These are phyloP conservation scores for Sporisorium exsertum DNA, from an alignment of 1,284 basidiomycete species.

Conservation along the genomic window DNA sequence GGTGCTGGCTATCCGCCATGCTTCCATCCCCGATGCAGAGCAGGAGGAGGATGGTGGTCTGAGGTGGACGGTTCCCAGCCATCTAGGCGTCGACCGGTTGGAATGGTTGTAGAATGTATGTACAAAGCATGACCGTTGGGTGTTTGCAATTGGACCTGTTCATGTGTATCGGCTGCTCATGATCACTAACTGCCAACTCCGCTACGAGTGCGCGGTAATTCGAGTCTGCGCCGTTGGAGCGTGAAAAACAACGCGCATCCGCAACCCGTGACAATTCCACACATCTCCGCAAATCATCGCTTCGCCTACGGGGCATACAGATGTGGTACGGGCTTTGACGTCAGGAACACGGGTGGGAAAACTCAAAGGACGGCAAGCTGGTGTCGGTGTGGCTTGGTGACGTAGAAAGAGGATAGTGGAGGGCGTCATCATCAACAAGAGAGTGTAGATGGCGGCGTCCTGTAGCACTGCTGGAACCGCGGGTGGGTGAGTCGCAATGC, in stretches of 20 bases:
- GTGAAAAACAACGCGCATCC: too few relatives aligned
- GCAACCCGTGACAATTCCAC: too few relatives aligned
- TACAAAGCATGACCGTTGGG: not conserved
- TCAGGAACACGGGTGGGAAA: conserved; percentile 9
- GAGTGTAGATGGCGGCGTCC: not conserved
- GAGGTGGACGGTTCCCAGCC: conserved; percentile 23
- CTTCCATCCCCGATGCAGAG: not conserved
- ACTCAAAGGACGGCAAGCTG: not conserved
- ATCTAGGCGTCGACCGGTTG: conserved; percentile 29
- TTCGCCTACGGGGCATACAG: not conserved
- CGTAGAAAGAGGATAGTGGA: not conserved
- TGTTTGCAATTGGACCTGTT: not conserved
- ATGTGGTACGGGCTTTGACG: not conserved
- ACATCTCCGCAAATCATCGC: too few relatives aligned
- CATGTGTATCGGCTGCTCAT: too few relatives aligned
- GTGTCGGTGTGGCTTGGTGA: not conserved
- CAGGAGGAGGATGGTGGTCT: not conserved
- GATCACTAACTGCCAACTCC: too few relatives aligned
- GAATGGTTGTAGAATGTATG: conserved; percentile 11
- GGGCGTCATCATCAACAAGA: not conserved
- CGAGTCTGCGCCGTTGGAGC: too few relatives aligned
- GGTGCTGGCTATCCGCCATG: conserved; percentile 32
- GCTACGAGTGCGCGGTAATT: too few relatives aligned
- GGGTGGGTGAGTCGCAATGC: not conserved
- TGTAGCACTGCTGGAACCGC: not conserved